Percentiles rank a stretch among this genome's conserved stretches.
These are phyloP conservation scores for Capsicum chinense DNA, from an alignment of 257 asterid species.

Conservation along the genomic window DNA sequence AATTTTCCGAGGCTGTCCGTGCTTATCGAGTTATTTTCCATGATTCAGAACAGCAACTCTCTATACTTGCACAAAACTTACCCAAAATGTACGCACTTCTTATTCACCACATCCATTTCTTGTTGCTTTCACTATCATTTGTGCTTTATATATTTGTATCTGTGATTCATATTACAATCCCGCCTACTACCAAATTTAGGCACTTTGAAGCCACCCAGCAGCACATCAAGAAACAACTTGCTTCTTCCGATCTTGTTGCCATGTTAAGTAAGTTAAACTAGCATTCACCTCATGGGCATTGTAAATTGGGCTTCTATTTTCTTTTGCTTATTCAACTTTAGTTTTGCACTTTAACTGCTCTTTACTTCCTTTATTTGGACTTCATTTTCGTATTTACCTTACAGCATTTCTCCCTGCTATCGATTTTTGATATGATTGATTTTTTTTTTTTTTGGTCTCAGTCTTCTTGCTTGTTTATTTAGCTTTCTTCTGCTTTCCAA, in stretches of 20 bases:
- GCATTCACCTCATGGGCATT: conserved; percentile 24
- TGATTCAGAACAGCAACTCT: conserved; percentile 85
- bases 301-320: conserved; percentile 7
- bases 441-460: neutral
- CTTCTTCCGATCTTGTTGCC: conserved; percentile 64
- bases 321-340: conserved; percentile 15
- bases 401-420: neutral
- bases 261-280: conserved; percentile 69
- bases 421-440: neutral
- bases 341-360: neutral
- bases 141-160: neutral
- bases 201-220: conserved; percentile 79
- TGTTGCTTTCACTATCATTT: conserved; percentile 18
- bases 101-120: conserved; percentile 24
- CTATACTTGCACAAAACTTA: conserved; percentile 78
- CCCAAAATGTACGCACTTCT: conserved; percentile 60
- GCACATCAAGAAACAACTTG: conserved; percentile 62
- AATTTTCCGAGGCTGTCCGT: conserved; percentile 92
- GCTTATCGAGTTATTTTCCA: conserved; percentile 91
- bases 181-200: conserved; percentile 44
- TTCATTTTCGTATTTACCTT: neutral
- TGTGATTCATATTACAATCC: neutral
- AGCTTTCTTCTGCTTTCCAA: conserved; percentile 18
- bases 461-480: conserved; percentile 21
- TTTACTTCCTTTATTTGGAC: neutral